Evolutionary conservation across 192 early-diverging fungal genomes (phyloP).

Genomic region (Coemansia sp.): DNA sequence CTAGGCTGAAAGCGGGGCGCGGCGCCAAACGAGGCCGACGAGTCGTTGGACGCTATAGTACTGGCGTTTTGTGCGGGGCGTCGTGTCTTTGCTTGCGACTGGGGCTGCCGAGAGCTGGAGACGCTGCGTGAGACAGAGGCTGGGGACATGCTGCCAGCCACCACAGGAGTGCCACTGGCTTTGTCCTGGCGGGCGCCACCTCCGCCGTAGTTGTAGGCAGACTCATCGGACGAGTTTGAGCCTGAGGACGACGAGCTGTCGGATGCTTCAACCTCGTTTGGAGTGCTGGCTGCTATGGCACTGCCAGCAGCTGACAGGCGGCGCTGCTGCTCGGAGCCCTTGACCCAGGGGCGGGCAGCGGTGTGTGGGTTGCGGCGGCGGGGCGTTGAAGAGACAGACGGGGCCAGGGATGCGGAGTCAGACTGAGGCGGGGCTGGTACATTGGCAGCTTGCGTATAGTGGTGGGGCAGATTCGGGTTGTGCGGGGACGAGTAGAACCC

Average conservation of each 20-base stretch:
- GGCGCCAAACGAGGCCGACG: neutral
- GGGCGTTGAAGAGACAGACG: neutral
- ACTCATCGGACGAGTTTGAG: slow-evolving; percentile 33
- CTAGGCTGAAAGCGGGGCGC: slow-evolving; percentile 2
- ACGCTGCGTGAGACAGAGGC: slow-evolving; percentile 14
- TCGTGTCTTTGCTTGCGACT: neutral
- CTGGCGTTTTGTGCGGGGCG: neutral
- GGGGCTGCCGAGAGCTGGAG: slow-evolving; percentile 8
- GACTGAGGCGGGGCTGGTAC: slow-evolving; percentile 1
- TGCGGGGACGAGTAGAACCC: slow-evolving; percentile 43
- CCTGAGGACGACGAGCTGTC: slow-evolving; percentile 23
- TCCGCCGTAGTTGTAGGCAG: slow-evolving; percentile 19
- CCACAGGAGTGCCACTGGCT: slow-evolving; percentile 13
- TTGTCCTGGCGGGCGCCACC: slow-evolving; percentile 21
- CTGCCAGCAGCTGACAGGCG: slow-evolving; percentile 4
- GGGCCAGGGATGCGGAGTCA: neutral
- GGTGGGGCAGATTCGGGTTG: slow-evolving; percentile 37
- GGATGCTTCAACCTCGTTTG: neutral
- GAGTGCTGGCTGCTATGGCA: neutral
- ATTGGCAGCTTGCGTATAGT: slow-evolving; percentile 15
- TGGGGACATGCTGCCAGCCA: slow-evolving; percentile 2
- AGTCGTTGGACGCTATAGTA: neutral
- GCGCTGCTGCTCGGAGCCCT: slow-evolving; percentile 15
- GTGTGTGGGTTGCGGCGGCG: slow-evolving; percentile 20
- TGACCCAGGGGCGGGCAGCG: slow-evolving; percentile 38